phyloP scores from a whole-genome alignment of 2,329 filamentous ascomycete genomes.

The Zelopaecilomyces penicillatus region DNA sequence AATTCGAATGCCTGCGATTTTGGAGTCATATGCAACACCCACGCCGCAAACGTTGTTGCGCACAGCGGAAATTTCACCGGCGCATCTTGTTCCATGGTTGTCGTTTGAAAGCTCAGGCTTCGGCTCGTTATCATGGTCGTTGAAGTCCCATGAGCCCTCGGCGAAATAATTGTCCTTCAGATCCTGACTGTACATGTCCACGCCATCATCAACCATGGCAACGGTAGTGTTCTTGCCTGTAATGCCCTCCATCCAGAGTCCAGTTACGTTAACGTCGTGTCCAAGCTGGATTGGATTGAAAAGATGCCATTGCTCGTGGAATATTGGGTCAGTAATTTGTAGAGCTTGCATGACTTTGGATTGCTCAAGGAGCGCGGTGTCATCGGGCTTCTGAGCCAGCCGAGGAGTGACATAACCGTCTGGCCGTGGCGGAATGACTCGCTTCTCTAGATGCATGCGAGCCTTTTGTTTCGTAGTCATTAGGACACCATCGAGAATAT shows the following conservation, averaged over 20 bases:
- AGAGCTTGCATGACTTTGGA: constrained; percentile 54
- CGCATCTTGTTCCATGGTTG: constrained; percentile 85
- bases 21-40: constrained; percentile 90
- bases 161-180: constrained; percentile 91
- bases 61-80: constrained; percentile 87
- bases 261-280: constrained; percentile 95
- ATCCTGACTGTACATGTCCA: constrained; percentile 93
- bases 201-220: constrained; percentile 89
- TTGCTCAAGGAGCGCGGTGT: constrained; percentile 47
- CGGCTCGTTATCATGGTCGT: constrained; percentile 72
- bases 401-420: constrained; percentile 16
- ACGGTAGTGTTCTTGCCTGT: constrained; percentile 85
- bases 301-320: constrained; percentile 91
- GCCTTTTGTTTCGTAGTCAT: constrained; percentile 67
- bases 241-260: constrained; percentile 81
- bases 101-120: constrained; percentile 79
- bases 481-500: constrained; percentile 64
- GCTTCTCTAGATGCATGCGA: constrained; percentile 46
- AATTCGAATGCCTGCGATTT: constrained; percentile 85
- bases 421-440: constrained; percentile 34
- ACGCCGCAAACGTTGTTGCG: constrained; percentile 89
- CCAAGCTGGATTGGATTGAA: constrained; percentile 73
- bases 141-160: constrained; percentile 91
- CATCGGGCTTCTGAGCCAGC: constrained; percentile 11
- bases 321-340: constrained; percentile 82